phyloP scores from a whole-genome alignment of 2,329 filamentous ascomycete species.

The Aspergillus sp. region DNA sequence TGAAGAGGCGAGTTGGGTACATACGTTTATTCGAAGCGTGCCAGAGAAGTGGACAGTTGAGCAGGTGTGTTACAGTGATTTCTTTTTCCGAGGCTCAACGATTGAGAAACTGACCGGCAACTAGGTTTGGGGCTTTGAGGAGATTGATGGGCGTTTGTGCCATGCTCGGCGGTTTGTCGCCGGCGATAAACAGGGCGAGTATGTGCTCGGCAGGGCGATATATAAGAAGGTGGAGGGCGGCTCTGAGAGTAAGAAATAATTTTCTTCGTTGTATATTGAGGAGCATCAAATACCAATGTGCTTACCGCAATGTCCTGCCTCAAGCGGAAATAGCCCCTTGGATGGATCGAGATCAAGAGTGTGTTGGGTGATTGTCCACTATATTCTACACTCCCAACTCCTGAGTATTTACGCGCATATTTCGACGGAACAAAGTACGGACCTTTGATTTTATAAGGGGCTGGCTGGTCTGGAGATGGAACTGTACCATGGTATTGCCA shows the following conservation, averaged over 20 bases:
- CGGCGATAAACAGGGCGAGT: neutral
- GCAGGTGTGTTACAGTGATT: neutral
- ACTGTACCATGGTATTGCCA: too few relatives aligned
- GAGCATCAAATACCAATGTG: too few relatives aligned
- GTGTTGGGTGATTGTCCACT: too few relatives aligned
- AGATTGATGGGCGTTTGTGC: neutral
- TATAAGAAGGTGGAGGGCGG: neutral
- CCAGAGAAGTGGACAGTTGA: neutral
- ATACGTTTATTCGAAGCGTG: neutral
- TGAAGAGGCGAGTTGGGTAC: constrained; percentile 1
- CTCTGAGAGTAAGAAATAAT: neutral
- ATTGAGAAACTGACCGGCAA: neutral
- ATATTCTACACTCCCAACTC: too few relatives aligned
- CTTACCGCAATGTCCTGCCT: too few relatives aligned
- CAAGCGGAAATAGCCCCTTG: too few relatives aligned
- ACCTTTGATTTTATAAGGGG: too few relatives aligned
- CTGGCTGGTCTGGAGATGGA: too few relatives aligned
- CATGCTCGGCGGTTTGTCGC: constrained; percentile 5
- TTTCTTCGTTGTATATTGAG: too few relatives aligned
- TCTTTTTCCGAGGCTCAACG: neutral
- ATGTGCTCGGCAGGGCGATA: neutral
- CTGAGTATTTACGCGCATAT: too few relatives aligned
- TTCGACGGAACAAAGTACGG: too few relatives aligned
- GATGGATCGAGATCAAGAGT: too few relatives aligned
- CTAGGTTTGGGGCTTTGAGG: constrained; percentile 13